Conservation (phyloP, 495 filamentous ascomycete species). For the Cladorrhinum samala region DNA sequence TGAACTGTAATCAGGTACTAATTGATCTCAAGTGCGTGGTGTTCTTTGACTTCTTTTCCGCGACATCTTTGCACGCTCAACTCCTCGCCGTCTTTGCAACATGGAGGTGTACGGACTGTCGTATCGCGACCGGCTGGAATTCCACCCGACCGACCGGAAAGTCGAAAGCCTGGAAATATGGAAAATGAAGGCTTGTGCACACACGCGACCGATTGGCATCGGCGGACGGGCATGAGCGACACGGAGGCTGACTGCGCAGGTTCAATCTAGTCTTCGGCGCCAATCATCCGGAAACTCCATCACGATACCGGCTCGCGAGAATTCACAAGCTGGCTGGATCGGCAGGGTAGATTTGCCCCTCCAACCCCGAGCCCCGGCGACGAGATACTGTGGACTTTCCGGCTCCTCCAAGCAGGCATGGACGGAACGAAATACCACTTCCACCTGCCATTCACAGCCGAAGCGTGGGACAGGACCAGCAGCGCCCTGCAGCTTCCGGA, state of each 20-base stretch:
- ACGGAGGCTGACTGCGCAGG: background rate
- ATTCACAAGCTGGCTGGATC: background rate
- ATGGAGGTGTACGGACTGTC: background rate
- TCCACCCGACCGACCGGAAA: background rate
- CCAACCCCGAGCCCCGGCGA: background rate
- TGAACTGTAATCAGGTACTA: too few relatives aligned
- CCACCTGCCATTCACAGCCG: background rate
- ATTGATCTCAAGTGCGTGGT: too few relatives aligned
- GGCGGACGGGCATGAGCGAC: too few relatives aligned
- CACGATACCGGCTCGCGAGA: background rate
- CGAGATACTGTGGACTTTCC: background rate
- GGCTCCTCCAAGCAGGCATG: background rate
- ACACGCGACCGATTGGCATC: too few relatives aligned
- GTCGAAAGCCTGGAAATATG: background rate
- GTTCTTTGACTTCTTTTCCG: too few relatives aligned
- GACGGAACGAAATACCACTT: background rate
- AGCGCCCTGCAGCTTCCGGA: background rate
- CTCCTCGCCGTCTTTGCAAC: too few relatives aligned
- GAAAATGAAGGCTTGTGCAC: background rate
- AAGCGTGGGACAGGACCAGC: background rate
- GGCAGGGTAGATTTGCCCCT: background rate
- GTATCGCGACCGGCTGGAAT: background rate
- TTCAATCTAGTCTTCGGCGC: background rate
- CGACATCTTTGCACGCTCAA: too few relatives aligned
- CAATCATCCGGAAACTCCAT: background rate